A percentile compares a stretch with the other conserved stretches of the same genome.
phyloP scores from a whole-genome alignment of 495 filamentous ascomycete species.

The Penicillium macrosclerotiorum region DNA sequence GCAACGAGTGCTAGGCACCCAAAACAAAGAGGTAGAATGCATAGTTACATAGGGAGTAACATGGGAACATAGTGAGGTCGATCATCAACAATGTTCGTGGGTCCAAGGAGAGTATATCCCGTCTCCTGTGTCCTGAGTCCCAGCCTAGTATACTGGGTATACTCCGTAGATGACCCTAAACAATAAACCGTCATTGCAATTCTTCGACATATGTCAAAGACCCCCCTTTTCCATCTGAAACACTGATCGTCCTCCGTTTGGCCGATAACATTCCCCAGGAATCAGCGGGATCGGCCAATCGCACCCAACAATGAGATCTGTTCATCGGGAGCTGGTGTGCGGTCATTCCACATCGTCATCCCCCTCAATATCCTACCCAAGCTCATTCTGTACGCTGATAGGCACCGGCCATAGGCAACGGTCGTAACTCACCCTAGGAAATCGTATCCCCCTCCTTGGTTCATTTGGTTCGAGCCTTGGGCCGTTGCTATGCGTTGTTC shows the following conservation, averaged over 20 bases:
- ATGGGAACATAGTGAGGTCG: no score
- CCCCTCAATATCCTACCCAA: conserved; percentile 18
- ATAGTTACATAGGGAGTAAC: no score
- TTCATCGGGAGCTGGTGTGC: conserved; percentile 11
- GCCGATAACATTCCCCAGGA: conserved; percentile 31
- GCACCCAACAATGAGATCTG: conserved; percentile 16
- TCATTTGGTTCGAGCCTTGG: conserved; percentile 6
- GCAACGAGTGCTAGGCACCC: no score
- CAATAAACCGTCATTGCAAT: conserved; percentile 1
- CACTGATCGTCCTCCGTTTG: conserved; percentile 26
- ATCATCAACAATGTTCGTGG: no score
- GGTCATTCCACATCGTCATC: conserved; percentile 32
- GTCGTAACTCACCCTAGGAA: conserved; percentile 6
- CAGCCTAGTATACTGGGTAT: no score
- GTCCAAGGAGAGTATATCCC: no score
- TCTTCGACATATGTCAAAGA: no score
- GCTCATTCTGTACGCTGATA: conserved; percentile 16
- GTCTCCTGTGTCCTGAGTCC: no score
- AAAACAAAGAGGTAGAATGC: no score
- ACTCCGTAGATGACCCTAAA: no score
- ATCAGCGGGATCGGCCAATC: conserved; percentile 28
- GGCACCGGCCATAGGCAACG: conserved; percentile 12
- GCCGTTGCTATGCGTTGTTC: conserved; percentile 19
- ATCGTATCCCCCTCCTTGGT: conserved; percentile 6
- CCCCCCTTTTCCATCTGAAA: no score